Evolutionary conservation across 345 rosid species (phyloP).

Genomic region (Excoecaria agallocha): DNA sequence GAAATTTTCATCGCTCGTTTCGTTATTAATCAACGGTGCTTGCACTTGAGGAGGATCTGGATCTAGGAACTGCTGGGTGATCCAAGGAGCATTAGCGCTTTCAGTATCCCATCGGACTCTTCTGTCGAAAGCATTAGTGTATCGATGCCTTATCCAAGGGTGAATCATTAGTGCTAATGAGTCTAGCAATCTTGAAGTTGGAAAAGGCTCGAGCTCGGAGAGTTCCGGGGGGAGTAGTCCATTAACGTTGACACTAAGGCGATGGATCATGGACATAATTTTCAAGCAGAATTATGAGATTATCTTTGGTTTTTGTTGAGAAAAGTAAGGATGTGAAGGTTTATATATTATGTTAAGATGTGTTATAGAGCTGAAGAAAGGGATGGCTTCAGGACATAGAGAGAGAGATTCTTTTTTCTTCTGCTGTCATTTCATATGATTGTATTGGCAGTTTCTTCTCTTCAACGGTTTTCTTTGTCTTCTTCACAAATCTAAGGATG

Average conservation of each 20-base stretch:
- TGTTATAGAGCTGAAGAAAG: neutral
- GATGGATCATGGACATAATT: slow-evolving; percentile 35
- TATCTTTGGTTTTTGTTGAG: neutral
- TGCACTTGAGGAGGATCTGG: slow-evolving; percentile 19
- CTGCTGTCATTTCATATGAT: no score
- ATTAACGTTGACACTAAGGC: slow-evolving; percentile 49
- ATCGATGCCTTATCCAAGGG: slow-evolving; percentile 6
- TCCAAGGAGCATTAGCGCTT: slow-evolving; percentile 42
- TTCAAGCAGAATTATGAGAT: neutral
- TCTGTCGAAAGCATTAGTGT: slow-evolving; percentile 5
- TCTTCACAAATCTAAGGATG: slow-evolving; percentile 30
- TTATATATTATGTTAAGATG: slow-evolving; percentile 1
- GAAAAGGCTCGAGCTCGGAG: slow-evolving; percentile 12
- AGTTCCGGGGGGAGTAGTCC: slow-evolving; percentile 36
- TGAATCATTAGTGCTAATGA: slow-evolving; percentile 27
- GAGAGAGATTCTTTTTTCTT: slow-evolving; percentile 29
- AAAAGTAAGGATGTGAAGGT: neutral
- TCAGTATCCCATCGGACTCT: slow-evolving; percentile 40
- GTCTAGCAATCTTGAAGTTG: slow-evolving; percentile 19
- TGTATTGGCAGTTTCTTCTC: neutral
- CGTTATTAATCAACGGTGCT: neutral
- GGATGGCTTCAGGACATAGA: slow-evolving; percentile 33
- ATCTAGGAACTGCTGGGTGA: slow-evolving; percentile 47
- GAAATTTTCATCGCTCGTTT: neutral
- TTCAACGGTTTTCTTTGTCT: slow-evolving; percentile 9